Evolutionary conservation across 2,329 filamentous ascomycete species (phyloP), one percentile per base, ranked within the genome.

Genomic region (Trichoderma harzianum): DNA sequence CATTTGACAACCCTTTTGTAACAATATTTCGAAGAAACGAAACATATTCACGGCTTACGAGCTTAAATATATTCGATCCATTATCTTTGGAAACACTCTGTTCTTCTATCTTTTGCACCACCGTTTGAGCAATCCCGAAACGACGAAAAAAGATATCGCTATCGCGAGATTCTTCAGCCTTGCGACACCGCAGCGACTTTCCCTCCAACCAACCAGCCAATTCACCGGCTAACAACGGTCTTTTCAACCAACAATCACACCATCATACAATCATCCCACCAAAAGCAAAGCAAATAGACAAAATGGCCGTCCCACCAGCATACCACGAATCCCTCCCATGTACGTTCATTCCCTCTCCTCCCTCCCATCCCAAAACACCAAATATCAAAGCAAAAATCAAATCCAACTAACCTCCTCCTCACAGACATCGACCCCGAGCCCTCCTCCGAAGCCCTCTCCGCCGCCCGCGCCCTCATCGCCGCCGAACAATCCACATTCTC

Each of bases 271-370:
- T 5, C 8, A 24, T 60, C 4, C 28, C 32, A 4, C 30, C 21
- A 53, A 51, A 8, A 53, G 2, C 3, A 36, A n/a, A 21, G 18
- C 3, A 34, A 36, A 30, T 10, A 69, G 51, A 53, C 3, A 60
- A 21, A 32, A 60, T 60, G 78, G 51, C 77, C 43, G 67, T 79
- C 72, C 75, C 76, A 53, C 78, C 81, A 64, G 83, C 82, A 67
- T 84, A 91, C 73, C 91, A 94, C 83, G 93, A 96, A 79, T 93
- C 92, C 26, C 89, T 97, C 26, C 93, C 93, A 63, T 95, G 93
- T 73, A 64, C 55, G 57, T 70, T 55, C 62, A 34, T 34, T 34
- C 32, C 32, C 32, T 32, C 28, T 1, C 28, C 62, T 71, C 67
- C 32, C 63, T 66, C n/a, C 58, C 65, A 71, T 67, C 32, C n/a